Percentiles rank a stretch among this genome's conserved stretches.
Conservation (phyloP, 2,329 filamentous ascomycete genomes). For the Magnaporthiopsis rhizophila region DNA sequence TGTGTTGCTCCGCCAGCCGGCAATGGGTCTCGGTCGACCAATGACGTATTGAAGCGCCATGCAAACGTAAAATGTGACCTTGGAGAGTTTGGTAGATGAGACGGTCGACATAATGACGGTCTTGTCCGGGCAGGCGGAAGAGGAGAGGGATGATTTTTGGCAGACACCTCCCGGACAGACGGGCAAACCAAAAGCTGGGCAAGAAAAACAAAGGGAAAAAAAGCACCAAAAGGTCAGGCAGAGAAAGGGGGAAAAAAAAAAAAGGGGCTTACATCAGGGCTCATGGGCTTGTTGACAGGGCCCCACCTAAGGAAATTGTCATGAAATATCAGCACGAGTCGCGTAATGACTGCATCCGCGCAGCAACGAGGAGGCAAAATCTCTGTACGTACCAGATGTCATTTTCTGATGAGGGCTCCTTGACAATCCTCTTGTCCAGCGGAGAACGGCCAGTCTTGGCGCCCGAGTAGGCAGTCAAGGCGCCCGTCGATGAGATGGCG, state of each 20-base stretch:
- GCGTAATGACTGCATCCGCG: conserved; percentile 6
- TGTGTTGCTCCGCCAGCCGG: not conserved
- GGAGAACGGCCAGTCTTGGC: conserved; percentile 97
- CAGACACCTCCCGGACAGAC: not conserved
- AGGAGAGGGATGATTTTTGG: too few relatives aligned
- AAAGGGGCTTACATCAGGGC: conserved; percentile 68
- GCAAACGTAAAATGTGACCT: not conserved
- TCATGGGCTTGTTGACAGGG: conserved; percentile 99
- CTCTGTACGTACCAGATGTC: conserved; percentile 65
- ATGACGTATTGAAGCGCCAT: not conserved
- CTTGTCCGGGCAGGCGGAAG: not conserved
- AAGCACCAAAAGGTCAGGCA: not conserved
- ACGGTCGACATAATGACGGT: not conserved
- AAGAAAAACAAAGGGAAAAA: conserved; percentile 10
- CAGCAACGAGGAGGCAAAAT: not conserved
- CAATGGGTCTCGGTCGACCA: not conserved
- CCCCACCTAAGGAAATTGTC: conserved; percentile 56
- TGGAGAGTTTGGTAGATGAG: not conserved
- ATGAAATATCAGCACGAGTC: conserved; percentile 4
- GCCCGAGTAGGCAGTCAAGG: conserved; percentile 93
- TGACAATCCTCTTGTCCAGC: conserved; percentile 93
- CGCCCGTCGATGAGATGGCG: conserved; percentile 92
- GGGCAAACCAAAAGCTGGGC: conserved; percentile 6
- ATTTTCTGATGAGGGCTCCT: conserved; percentile 81
- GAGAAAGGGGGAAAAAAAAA: not conserved